Base-by-base conservation (phyloP, 2,329 filamentous ascomycete genomes). In the Pyricularia sp. region DNA sequence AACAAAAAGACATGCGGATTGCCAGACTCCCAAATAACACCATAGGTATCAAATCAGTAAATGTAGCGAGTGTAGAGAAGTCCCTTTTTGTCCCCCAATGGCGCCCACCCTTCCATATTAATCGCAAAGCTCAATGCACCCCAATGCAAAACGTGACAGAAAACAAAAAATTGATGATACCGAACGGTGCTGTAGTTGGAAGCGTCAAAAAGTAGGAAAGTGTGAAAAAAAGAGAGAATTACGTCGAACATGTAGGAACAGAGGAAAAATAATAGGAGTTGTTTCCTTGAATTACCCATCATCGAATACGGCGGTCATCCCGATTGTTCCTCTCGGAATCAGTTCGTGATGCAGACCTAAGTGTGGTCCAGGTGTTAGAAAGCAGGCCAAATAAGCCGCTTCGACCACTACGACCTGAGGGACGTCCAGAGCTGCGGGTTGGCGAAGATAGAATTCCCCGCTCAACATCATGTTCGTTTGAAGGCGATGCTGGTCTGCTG, bases 291-390 rank as follows among this genome's bases (percentile, higher is more conserved):
- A 65, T 30, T 14, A n/a, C 17, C 64, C 2, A 3, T 63, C 66
- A 61, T 59, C 66, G 50, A 26, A 30, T 63, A 25, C 66, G 65
- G 36, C 65, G 65, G 14, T 68, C 66, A 20, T 63, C 58, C 25
- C 31, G 50, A 9, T 28, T 61, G n/a, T 68, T 58, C 31, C 36
- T 25, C 1, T 14, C 20, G 5, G 66, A 31, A 28, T 63, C 26
- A 28, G 14, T 63, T 30, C 66, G 50, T 42, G 68, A 26, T 42
- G 61, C 26, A 17, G 59, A 59, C 11, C 14, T 65, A n/a, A 65
- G 36, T 17, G 64, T 55, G 10, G 50, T 65, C 28, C 65, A 66
- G 50, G 64, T 69, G n/a, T 23, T 66, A 5, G 64, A 69, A 7
- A 69, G 28, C 7, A 58, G 10, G n/a, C 58, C 42, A n/a, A 69